Percentiles rank a stretch among this genome's conserved stretches.
phyloP scores from a whole-genome alignment of 2,329 filamentous ascomycete species.

The Lasiodiplodia hormozganensis region DNA sequence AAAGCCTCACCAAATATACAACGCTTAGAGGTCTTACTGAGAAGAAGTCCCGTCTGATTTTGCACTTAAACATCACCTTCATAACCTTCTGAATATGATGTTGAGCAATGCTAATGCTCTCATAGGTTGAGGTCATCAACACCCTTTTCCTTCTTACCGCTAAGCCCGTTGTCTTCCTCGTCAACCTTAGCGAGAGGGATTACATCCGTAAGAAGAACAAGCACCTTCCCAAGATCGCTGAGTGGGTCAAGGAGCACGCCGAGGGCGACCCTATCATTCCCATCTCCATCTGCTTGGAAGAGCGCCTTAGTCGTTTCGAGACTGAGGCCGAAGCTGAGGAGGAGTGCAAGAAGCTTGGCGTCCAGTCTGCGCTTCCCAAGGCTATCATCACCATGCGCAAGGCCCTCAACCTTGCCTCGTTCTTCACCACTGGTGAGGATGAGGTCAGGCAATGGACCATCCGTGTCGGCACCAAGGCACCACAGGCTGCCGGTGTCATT shows the following conservation, averaged over 20 bases:
- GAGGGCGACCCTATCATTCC: slow-evolving; percentile 89
- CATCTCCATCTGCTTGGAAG: slow-evolving; percentile 91
- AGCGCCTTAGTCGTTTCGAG: slow-evolving; percentile 82
- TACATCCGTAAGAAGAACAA: slow-evolving; percentile 99
- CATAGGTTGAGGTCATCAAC: slow-evolving; percentile 95
- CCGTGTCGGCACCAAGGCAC: slow-evolving; percentile 94
- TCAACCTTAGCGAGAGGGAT: slow-evolving; percentile 97
- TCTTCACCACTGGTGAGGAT: slow-evolving; percentile 96
- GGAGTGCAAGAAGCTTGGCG: slow-evolving; percentile 87
- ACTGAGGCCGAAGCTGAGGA: slow-evolving; percentile 77
- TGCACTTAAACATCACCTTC: slow-evolving; percentile 21
- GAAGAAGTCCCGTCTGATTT: slow-evolving; percentile 80
- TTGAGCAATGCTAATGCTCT: slow-evolving; percentile 38
- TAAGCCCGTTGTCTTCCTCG: slow-evolving; percentile 95
- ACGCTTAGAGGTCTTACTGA: slow-evolving; percentile 84
- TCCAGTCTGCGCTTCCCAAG: slow-evolving; percentile 90
- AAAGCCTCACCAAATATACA: slow-evolving; percentile 75
- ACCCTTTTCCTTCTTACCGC: slow-evolving; percentile 92
- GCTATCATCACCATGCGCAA: slow-evolving; percentile 92
- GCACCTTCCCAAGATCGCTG: slow-evolving; percentile 88
- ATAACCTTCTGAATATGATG: neutral
- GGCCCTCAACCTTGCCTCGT: slow-evolving; percentile 85
- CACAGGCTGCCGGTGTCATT: slow-evolving; percentile 95
- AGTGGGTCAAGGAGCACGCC: slow-evolving; percentile 94
- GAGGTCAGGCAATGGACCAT: slow-evolving; percentile 99